Percentiles rank a stretch among this genome's conserved stretches.
phyloP scores from a whole-genome alignment of 2,329 filamentous ascomycete species.

The Trichoderma afroharzianum region DNA sequence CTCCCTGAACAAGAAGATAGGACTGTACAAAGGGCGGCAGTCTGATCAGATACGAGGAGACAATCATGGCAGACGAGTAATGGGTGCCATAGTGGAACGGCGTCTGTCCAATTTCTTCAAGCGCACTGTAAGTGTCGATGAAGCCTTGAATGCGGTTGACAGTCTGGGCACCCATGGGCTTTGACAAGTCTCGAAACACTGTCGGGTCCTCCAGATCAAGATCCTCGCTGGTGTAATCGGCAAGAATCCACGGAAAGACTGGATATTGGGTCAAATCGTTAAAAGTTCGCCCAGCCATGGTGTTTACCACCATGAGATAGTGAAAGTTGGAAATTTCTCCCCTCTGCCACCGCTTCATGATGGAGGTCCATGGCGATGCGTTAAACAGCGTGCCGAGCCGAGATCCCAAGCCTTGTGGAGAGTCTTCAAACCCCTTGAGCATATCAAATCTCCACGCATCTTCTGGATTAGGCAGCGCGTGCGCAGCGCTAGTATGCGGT shows the following conservation, averaged over 20 bases:
- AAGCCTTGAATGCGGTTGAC: constrained; percentile 72
- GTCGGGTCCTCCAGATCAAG: constrained; percentile 80
- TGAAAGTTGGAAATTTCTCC: constrained; percentile 98
- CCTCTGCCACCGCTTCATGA: constrained; percentile 84
- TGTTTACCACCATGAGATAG: constrained; percentile 98
- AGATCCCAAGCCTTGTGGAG: constrained; percentile 66
- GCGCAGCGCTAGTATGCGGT: constrained; percentile 70
- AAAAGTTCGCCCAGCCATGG: constrained; percentile 93
- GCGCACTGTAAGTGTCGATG: constrained; percentile 76
- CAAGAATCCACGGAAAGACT: constrained; percentile 95
- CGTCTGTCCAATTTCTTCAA: constrained; percentile 87
- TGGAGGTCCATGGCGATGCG: constrained; percentile 73
- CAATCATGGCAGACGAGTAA: constrained; percentile 98
- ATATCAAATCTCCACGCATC: constrained; percentile 91
- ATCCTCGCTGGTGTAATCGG: constrained; percentile 92
- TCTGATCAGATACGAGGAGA: constrained; percentile 91
- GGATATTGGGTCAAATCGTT: constrained; percentile 98
- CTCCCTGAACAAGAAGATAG: constrained; percentile 90
- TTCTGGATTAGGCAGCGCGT: constrained; percentile 70
- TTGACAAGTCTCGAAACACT: constrained; percentile 85
- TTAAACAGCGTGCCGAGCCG: constrained; percentile 93
- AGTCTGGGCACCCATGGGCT: constrained; percentile 93
- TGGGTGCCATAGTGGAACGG: constrained; percentile 98
- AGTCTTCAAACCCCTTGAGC: constrained; percentile 62
- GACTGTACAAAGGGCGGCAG: constrained; percentile 95